phyloP scores from a whole-genome alignment of 345 rosid genomes.

The Punica granatum region DNA sequence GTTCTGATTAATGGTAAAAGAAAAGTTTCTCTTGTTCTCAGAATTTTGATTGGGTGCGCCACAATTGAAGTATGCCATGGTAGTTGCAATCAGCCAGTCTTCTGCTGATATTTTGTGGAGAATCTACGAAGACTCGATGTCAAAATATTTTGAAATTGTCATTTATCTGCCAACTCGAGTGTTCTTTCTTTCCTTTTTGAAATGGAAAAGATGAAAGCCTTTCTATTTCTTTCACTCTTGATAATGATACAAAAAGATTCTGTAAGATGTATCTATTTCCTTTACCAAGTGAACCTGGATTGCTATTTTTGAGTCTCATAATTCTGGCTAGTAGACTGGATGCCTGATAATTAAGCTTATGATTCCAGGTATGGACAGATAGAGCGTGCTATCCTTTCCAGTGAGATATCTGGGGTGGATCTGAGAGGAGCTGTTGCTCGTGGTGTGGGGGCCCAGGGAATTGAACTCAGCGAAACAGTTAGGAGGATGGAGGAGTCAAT shows the following conservation, averaged over 20 bases:
- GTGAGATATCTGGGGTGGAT: constrained; percentile 89
- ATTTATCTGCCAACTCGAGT: background rate
- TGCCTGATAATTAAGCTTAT: background rate
- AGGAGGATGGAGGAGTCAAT: constrained; percentile 98
- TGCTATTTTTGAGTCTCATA: background rate
- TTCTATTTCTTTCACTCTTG: background rate
- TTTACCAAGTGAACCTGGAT: background rate
- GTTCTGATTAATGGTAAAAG: background rate
- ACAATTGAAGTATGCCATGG: background rate
- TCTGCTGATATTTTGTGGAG: background rate
- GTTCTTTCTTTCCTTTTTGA: background rate
- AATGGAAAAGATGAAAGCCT: background rate
- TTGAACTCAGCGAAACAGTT: constrained; percentile 96
- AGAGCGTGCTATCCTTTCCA: constrained; percentile 86
- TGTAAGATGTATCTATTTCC: background rate
- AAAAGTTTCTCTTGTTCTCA: background rate
- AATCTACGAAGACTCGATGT: background rate
- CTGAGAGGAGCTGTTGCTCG: constrained; percentile 97
- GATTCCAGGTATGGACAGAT: constrained; percentile 73
- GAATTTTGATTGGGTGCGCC: background rate
- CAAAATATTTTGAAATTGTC: background rate
- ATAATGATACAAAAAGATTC: background rate
- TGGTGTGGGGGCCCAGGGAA: constrained; percentile 96
- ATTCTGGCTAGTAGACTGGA: background rate
- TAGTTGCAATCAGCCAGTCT: background rate